These are phyloP conservation scores for Sporopachydermia cereana DNA, from an alignment of 1,139 yeast genomes.

Conservation along the genomic window DNA sequence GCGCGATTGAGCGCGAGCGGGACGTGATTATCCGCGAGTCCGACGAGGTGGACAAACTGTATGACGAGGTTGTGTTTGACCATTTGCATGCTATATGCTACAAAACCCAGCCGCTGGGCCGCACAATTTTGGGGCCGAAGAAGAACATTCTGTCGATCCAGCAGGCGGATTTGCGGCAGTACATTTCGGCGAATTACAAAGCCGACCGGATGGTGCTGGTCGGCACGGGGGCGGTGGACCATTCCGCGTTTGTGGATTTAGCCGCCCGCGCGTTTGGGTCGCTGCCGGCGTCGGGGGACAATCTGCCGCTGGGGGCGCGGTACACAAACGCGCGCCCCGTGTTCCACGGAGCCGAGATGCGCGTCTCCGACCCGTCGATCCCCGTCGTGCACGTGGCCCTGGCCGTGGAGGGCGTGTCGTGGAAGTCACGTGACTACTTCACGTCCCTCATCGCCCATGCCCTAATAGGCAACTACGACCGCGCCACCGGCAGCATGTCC, in stretches of 20 bases:
- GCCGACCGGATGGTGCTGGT: conserved; percentile 97
- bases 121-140: conserved; percentile 95
- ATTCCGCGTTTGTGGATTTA: conserved; percentile 63
- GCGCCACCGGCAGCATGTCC: conserved; percentile 76
- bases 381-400: conserved; percentile 89
- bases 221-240: conserved; percentile 91
- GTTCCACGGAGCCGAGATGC: conserved; percentile 78
- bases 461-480: conserved; percentile 94
- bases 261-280: conserved; percentile 73
- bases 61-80: conserved; percentile 96
- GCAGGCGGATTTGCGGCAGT: conserved; percentile 62
- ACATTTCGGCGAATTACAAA: conserved; percentile 77
- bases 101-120: conserved; percentile 85
- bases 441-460: conserved; percentile 95
- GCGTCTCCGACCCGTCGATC: conserved; percentile 69
- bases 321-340: conserved; percentile 56
- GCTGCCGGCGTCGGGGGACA: conserved; percentile 51
- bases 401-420: conserved; percentile 95
- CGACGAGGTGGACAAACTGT: conserved; percentile 96
- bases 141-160: conserved; percentile 75
- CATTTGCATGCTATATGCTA: conserved; percentile 89
- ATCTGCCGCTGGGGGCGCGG: conserved; percentile 61
- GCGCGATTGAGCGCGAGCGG: conserved; percentile 89
- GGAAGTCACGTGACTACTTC: conserved; percentile 95
- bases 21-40: conserved; percentile 93